These are phyloP conservation scores for Tephrocybe sp. DNA, from an alignment of 768 basidiomycete species.

Conservation along the genomic window DNA sequence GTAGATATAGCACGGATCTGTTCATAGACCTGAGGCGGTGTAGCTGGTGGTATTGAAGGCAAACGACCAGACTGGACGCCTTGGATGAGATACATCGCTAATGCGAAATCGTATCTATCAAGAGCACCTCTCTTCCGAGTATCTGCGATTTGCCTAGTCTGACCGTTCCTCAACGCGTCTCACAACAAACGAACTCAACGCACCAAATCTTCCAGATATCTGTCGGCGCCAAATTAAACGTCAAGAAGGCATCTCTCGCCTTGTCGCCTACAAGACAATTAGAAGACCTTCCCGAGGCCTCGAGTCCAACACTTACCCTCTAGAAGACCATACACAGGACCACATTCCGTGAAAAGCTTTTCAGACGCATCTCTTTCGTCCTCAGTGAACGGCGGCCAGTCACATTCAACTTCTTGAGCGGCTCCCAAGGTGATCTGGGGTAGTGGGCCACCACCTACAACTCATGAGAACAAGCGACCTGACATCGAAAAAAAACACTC, in stretches of 20 bases:
- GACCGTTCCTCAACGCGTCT: neutral
- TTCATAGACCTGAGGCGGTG: conserved; percentile 29
- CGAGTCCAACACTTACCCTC: conserved; percentile 36
- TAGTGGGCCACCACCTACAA: conserved; percentile 44
- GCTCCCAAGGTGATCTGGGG: conserved; percentile 32
- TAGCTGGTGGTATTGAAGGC: conserved; percentile 26
- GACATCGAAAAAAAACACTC: conserved; percentile 21
- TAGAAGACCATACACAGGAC: conserved; percentile 51
- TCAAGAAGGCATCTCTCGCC: conserved; percentile 61
- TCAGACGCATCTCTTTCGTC: conserved; percentile 55
- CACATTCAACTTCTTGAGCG: conserved; percentile 4
- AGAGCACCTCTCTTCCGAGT: conserved; percentile 55
- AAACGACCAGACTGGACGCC: conserved; percentile 33
- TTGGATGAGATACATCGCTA: conserved; percentile 67
- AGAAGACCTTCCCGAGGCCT: neutral
- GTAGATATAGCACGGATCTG: conserved; percentile 21
- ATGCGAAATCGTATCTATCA: conserved; percentile 63
- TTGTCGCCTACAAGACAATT: conserved; percentile 43
- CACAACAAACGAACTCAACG: conserved; percentile 14
- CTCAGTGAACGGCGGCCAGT: conserved; percentile 45
- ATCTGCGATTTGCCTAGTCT: conserved; percentile 58
- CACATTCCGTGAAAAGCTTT: conserved; percentile 47
- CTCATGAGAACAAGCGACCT: conserved; percentile 6
- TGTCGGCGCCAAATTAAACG: conserved; percentile 55
- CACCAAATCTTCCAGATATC: conserved; percentile 63